phyloP scores from a whole-genome alignment of 768 basidiomycete genomes.

The Tubosaeta sp. region DNA sequence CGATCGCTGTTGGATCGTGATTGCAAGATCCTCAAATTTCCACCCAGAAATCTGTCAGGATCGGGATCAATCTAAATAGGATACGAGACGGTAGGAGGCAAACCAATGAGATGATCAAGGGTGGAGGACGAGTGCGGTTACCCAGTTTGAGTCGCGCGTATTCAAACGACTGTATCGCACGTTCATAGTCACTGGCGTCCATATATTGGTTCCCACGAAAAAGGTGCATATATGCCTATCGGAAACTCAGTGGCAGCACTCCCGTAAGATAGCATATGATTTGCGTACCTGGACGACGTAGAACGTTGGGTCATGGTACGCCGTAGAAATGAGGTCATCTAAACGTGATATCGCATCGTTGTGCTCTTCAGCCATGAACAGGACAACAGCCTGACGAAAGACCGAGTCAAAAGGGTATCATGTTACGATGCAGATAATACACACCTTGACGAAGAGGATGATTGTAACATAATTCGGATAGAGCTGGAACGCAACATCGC shows the following conservation, averaged over 20 bases:
- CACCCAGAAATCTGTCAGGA: neutral
- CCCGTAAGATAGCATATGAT: neutral
- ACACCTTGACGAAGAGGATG: conserved; percentile 1
- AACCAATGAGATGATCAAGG: neutral
- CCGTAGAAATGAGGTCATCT: neutral
- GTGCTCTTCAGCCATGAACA: neutral
- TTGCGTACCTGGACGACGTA: neutral
- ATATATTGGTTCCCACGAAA: neutral
- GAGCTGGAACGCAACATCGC: neutral
- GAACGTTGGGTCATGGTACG: neutral
- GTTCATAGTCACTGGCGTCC: neutral
- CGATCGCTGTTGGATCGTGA: neutral
- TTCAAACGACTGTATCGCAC: neutral
- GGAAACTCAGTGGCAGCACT: neutral
- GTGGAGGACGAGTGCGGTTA: neutral
- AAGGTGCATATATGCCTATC: neutral
- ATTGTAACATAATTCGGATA: neutral
- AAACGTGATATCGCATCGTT: conserved; percentile 4
- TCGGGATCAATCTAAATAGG: neutral
- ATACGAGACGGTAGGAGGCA: neutral
- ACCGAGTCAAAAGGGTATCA: neutral
- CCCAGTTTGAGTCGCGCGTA: neutral
- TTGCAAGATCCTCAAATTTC: neutral
- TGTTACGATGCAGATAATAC: neutral
- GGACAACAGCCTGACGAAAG: neutral